These are phyloP conservation scores for Coprinellus aureogranulatus DNA, from an alignment of 768 basidiomycete species.

Conservation along the genomic window DNA sequence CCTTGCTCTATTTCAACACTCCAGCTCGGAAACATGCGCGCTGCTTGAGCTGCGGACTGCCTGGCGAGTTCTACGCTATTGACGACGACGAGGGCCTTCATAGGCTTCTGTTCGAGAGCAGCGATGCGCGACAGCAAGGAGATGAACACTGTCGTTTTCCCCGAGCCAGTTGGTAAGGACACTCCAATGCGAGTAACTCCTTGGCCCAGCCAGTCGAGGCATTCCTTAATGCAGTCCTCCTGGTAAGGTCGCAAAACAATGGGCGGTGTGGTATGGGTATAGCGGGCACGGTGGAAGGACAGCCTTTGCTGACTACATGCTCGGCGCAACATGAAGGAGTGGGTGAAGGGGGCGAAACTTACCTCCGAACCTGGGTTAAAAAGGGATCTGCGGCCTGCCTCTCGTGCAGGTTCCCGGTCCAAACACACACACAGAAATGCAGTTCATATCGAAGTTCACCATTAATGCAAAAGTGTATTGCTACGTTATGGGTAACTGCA, in stretches of 20 bases:
- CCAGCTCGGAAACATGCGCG: slow-evolving; percentile 65
- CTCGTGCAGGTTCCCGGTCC: no score
- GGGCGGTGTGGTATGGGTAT: slow-evolving; percentile 11
- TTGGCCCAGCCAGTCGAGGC: slow-evolving; percentile 62
- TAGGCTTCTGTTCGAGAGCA: slow-evolving; percentile 47
- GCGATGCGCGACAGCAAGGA: slow-evolving; percentile 68
- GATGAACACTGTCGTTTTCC: slow-evolving; percentile 92
- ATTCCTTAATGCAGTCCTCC: slow-evolving; percentile 73
- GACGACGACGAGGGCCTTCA: slow-evolving; percentile 76
- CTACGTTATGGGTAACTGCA: not conserved
- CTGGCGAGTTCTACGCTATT: slow-evolving; percentile 86
- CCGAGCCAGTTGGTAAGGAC: slow-evolving; percentile 80
- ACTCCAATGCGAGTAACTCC: slow-evolving; percentile 80
- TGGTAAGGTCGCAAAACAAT: slow-evolving; percentile 82
- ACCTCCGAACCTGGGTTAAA: no score
- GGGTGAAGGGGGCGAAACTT: not conserved
- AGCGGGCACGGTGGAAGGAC: not conserved
- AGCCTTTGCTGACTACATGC: not conserved
- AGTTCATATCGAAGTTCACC: not conserved
- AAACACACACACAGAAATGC: no score
- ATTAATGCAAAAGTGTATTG: slow-evolving; percentile 1
- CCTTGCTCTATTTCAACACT: slow-evolving; percentile 93
- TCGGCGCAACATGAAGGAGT: slow-evolving; percentile 1
- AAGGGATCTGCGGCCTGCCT: no score
- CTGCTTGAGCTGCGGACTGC: slow-evolving; percentile 78